Base-by-base conservation (phyloP, 208 protist genomes). In the Leishmania martiniquensis region DNA sequence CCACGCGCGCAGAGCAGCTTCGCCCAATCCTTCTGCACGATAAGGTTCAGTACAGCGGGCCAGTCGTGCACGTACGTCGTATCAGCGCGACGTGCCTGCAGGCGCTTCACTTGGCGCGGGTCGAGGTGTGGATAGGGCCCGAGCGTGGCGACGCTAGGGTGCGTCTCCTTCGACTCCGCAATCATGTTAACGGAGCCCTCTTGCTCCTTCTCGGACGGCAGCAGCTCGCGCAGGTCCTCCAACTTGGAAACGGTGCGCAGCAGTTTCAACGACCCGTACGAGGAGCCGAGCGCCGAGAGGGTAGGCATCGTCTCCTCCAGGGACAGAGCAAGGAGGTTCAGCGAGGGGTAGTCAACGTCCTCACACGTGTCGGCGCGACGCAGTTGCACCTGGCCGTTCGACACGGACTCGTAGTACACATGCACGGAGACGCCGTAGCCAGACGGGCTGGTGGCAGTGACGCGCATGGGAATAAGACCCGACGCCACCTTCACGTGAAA, bases 31-130 rank as follows among this genome's bases (percentile, higher is more conserved):
- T 94, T 86, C 39, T 78, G 85, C 4, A 99, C 59, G 15, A 93
- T 93, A 39, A 94, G 74, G 34, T 88, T 82, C 72, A 99, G 93
- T 32, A 99, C 83, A 42, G 89, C 81, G 4, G 96, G 91, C 91
- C 98, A 99, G 87, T 99, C 98, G 76, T 99, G 95, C 22, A 93
- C 93, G 81, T 99, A 99, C 22, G 97, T 98, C 0, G 99, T 99
- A 37, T 92, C 89, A 60, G 90, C 77, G 65, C 83, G 82, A 72
- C 93, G 89, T 25, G 97, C 97, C 78, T 93, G 86, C 7, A 96
- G 84, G 42, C 98, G 94, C 84, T 97, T 98, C 62, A 94, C 72
- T 63, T 96, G 78, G 13, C 75, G 87, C 42, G 71, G 51, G 72
- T 72, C 77, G 22, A 97, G 78, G 13, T 90, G 67, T 17, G 94